Evolutionary conservation across 2,329 filamentous ascomycete species (phyloP), one percentile per base, ranked within the genome.

Genomic region (Phyllosticta paracitricarpa): DNA sequence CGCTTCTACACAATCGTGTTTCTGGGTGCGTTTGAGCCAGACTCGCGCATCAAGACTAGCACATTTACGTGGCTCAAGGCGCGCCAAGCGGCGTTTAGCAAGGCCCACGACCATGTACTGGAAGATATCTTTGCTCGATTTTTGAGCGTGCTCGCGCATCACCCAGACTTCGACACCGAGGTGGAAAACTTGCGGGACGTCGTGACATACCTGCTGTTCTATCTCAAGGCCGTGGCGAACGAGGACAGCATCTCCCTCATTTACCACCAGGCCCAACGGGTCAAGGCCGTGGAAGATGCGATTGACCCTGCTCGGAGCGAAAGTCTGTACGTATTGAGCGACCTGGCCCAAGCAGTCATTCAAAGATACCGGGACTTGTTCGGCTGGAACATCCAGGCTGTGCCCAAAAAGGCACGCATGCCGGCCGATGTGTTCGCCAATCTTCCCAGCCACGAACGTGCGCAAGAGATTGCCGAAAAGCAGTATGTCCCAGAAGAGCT

Each of bases 1-100:
- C 86, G 93, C 9, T 99, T 95, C 80, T 94, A 96, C 73, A 89
- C 90, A 0, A 87, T 96, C 51, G 81, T 96, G 5, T 97, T 97
- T 77, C 78, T 97, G 53, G 88, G 91, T 33, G 93, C 94, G 1
- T 97, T 94, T 71, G 94, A 99, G 75, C 94, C 93, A 0, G 82
- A 85, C 48, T 71, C 77, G n/a, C 82, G 84, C 17, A 83, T 96
- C 71, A 89, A 87, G 71, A 84, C 84, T 57, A 84, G 87, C 52
- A 87, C 90, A 2, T 84, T 89, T 64, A 96, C 90, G 0, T 99
- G 94, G 92, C 84, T 97, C 57, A 87, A 89, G 58, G 93, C 92
- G 54, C 85, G 92, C 14, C 85, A 88, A 8, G 83, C 86, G 22
- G 81, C 83, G 60, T 89, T 89, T 69, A 75, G 79, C 2, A 76